These are phyloP conservation scores for Puccinia hordei DNA, from an alignment of 1,284 basidiomycete species.

Conservation along the genomic window DNA sequence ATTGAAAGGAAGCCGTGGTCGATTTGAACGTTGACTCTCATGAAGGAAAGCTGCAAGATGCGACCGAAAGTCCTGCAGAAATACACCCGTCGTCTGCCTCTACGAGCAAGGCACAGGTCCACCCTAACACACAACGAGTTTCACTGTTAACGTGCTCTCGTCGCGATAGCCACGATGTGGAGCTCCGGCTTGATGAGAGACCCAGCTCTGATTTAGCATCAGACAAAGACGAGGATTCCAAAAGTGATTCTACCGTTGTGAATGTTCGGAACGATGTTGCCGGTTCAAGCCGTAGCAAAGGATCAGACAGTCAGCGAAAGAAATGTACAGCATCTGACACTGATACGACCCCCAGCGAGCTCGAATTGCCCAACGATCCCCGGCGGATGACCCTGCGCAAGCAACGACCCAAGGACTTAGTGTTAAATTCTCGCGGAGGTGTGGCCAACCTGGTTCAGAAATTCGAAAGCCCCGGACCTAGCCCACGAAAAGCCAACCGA, in stretches of 20 bases:
- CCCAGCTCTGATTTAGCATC: not conserved
- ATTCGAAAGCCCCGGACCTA: conserved; percentile 43
- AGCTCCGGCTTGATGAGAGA: not conserved
- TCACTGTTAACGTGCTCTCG: conserved; percentile 18
- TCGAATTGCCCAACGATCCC: conserved; percentile 21
- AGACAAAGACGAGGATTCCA: conserved; percentile 28
- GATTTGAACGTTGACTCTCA: not conserved
- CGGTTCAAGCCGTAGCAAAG: not conserved
- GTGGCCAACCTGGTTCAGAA: conserved; percentile 49
- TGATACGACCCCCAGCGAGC: conserved; percentile 47
- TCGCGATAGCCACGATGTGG: not conserved
- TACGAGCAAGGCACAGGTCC: not conserved
- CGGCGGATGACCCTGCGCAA: conserved; percentile 45
- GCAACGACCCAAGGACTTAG: conserved; percentile 36
- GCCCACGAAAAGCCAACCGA: conserved; percentile 7
- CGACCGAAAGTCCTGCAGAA: not conserved
- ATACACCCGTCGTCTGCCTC: conserved; percentile 7
- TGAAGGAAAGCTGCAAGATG: not conserved
- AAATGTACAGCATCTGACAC: conserved; percentile 35
- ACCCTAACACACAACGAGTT: not conserved
- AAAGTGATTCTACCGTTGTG: conserved; percentile 48
- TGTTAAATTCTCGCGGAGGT: conserved; percentile 32
- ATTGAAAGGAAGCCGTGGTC: not conserved
- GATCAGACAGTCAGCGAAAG: conserved; percentile 17
- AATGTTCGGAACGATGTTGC: conserved; percentile 24